phyloP scores from a whole-genome alignment of 352 stramenopile genomes.

The Thraustochytrium sp. region DNA sequence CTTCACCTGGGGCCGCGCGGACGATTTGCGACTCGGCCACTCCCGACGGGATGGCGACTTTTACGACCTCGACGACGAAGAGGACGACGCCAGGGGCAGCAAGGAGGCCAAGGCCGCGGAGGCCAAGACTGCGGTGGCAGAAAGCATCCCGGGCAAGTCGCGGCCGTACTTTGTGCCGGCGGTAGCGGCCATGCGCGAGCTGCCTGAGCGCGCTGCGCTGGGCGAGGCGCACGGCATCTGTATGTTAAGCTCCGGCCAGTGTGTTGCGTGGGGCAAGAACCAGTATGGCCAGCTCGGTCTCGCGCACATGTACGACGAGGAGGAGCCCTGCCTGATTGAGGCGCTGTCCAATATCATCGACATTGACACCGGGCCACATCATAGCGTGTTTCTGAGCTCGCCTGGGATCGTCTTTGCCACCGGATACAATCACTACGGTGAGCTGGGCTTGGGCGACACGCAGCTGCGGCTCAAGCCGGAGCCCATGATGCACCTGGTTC shows the following conservation, averaged over 20 bases:
- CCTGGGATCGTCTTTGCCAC: not conserved
- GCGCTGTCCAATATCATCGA: not conserved
- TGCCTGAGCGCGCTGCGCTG: not conserved
- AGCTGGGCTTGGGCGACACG: slow-evolving; percentile 39
- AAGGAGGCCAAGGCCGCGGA: not conserved
- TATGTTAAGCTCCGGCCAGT: not conserved
- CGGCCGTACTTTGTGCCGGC: slow-evolving; percentile 11
- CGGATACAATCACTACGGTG: slow-evolving; percentile 44
- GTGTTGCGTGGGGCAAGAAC: slow-evolving; percentile 32
- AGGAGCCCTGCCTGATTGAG: slow-evolving; percentile 7
- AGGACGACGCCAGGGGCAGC: not conserved
- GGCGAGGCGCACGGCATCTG: slow-evolving; percentile 1
- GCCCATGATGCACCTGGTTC: not conserved
- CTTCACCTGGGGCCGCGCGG: slow-evolving; percentile 14
- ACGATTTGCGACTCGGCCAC: not conserved
- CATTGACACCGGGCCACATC: not conserved
- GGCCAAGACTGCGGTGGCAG: not conserved
- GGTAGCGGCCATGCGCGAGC: not conserved
- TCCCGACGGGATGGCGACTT: not conserved
- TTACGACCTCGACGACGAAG: not conserved
- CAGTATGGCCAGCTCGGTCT: slow-evolving; percentile 34
- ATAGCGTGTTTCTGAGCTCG: slow-evolving; percentile 3
- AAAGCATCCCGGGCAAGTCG: not conserved
- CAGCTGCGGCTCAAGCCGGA: slow-evolving; percentile 3
- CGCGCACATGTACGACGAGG: slow-evolving; percentile 8